A percentile compares a stretch with the other conserved stretches of the same genome.
Conservation (phyloP, 1,284 basidiomycete genomes). For the Sporisorium graminicola region DNA sequence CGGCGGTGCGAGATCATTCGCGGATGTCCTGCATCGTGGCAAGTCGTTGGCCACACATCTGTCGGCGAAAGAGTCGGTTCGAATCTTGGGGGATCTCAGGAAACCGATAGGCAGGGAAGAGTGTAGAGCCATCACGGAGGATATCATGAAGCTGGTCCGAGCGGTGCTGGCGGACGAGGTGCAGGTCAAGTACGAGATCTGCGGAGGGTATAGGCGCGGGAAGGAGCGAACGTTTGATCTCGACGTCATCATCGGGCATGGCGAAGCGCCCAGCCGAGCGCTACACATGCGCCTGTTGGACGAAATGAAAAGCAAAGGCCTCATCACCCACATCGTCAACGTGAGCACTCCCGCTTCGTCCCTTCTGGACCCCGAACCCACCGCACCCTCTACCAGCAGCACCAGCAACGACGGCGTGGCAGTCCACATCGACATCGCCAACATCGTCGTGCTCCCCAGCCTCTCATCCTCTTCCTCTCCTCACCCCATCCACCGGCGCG, state of each 20-base stretch:
- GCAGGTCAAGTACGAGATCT: constrained; percentile 44
- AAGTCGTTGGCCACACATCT: constrained; percentile 52
- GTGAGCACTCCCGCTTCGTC: constrained; percentile 38
- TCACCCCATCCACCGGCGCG: constrained; percentile 31
- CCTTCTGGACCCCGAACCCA: constrained; percentile 3
- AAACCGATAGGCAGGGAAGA: constrained; percentile 46
- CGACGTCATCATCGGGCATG: constrained; percentile 56
- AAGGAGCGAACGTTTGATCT: constrained; percentile 55
- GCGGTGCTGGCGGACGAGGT: constrained; percentile 15
- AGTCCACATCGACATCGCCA: constrained; percentile 52
- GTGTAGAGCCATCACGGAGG: constrained; percentile 40
- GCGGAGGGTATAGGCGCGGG: constrained; percentile 57
- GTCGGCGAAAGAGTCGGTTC: constrained; percentile 39
- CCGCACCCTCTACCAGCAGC: neutral
- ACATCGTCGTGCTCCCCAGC: constrained; percentile 56
- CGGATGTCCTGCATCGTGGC: constrained; percentile 54
- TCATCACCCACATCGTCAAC: constrained; percentile 54
- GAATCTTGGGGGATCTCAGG: constrained; percentile 53
- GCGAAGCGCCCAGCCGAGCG: constrained; percentile 12
- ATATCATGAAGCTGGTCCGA: constrained; percentile 37
- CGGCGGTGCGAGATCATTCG: constrained; percentile 53
- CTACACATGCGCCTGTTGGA: constrained; percentile 38
- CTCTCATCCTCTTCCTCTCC: neutral
- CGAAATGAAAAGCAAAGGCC: constrained; percentile 41
- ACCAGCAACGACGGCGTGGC: neutral